A percentile compares a stretch with the other conserved stretches of the same genome.
Conservation (phyloP, 345 rosid species). For the Hibiscus trionum region DNA sequence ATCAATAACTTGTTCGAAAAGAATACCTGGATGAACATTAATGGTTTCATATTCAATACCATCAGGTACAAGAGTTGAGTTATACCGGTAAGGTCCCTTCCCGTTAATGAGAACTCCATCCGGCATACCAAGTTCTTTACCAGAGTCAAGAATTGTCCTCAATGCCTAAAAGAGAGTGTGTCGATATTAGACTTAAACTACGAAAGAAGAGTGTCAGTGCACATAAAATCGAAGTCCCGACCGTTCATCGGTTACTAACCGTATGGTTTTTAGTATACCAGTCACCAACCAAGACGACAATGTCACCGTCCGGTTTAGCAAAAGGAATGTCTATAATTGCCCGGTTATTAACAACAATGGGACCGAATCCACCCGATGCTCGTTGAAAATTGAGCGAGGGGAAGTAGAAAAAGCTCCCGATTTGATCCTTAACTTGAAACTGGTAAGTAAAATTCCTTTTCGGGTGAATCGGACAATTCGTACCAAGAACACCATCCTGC, state of each 20-base stretch:
- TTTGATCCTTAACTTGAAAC: conserved; percentile 94
- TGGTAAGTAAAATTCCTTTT: conserved; percentile 64
- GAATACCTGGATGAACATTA: conserved; percentile 66
- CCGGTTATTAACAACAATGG: conserved; percentile 63
- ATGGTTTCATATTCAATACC: conserved; percentile 65
- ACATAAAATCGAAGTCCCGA: background rate
- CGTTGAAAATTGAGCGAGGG: conserved; percentile 81
- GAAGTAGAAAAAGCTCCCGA: conserved; percentile 86
- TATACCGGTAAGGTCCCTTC: conserved; percentile 82
- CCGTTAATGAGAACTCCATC: conserved; percentile 96
- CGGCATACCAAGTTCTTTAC: conserved; percentile 88
- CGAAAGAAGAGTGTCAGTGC: background rate
- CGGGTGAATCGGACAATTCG: conserved; percentile 75
- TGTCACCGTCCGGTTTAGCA: conserved; percentile 65
- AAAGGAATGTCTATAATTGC: conserved; percentile 60
- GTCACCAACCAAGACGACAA: conserved; percentile 63
- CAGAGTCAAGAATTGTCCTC: conserved; percentile 61
- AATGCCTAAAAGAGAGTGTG: conserved; percentile 42
- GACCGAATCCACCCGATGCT: conserved; percentile 93
- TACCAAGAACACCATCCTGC: conserved; percentile 89
- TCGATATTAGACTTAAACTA: conserved; percentile 3
- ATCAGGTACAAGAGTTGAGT: conserved; percentile 61
- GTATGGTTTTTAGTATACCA: conserved; percentile 77
- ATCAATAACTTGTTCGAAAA: background rate
- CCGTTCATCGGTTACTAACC: conserved; percentile 37